Percentiles rank a stretch among this genome's conserved stretches.
Evolutionary conservation across 2,329 filamentous ascomycete species (phyloP).

Genomic region (Aspergillus carbonarius): DNA sequence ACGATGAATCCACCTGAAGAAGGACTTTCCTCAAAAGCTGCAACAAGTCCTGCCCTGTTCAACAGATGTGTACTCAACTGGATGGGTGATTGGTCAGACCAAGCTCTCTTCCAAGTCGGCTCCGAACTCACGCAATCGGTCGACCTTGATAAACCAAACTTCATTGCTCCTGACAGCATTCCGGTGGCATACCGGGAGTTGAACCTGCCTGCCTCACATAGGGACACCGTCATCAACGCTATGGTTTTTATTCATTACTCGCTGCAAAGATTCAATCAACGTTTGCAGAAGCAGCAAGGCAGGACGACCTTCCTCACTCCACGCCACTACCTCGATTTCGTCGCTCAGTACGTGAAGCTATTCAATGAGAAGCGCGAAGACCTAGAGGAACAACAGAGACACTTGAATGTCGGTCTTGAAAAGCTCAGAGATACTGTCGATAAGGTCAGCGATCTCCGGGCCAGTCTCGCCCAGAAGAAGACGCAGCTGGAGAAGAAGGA

Average conservation of each 20-base stretch:
- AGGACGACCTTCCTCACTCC: slow-evolving; percentile 91
- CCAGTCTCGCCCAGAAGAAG: slow-evolving; percentile 92
- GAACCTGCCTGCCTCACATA: slow-evolving; percentile 78
- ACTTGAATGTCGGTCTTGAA: slow-evolving; percentile 96
- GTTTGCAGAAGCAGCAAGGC: slow-evolving; percentile 86
- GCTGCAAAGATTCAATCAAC: slow-evolving; percentile 82
- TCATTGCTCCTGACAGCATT: slow-evolving; percentile 82
- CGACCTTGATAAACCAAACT: slow-evolving; percentile 86
- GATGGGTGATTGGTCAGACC: slow-evolving; percentile 99
- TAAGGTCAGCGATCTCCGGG: slow-evolving; percentile 89
- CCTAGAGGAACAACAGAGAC: slow-evolving; percentile 95
- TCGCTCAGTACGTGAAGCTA: slow-evolving; percentile 93
- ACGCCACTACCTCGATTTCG: slow-evolving; percentile 95
- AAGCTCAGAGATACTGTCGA: slow-evolving; percentile 96
- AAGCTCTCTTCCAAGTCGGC: slow-evolving; percentile 96
- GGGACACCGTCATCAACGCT: slow-evolving; percentile 89
- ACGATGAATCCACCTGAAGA: slow-evolving; percentile 99
- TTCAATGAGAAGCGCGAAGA: slow-evolving; percentile 99
- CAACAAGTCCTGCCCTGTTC: slow-evolving; percentile 96
- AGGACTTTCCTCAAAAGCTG: slow-evolving; percentile 90
- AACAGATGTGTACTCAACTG: slow-evolving; percentile 99
- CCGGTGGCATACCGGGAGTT: slow-evolving; percentile 89
- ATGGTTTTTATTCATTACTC: slow-evolving; percentile 99
- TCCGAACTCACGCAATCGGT: slow-evolving; percentile 95
- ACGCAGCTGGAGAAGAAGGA: slow-evolving; percentile 90